These are phyloP conservation scores for Termitomyces sp. DNA, from an alignment of 768 basidiomycete genomes.

Conservation along the genomic window DNA sequence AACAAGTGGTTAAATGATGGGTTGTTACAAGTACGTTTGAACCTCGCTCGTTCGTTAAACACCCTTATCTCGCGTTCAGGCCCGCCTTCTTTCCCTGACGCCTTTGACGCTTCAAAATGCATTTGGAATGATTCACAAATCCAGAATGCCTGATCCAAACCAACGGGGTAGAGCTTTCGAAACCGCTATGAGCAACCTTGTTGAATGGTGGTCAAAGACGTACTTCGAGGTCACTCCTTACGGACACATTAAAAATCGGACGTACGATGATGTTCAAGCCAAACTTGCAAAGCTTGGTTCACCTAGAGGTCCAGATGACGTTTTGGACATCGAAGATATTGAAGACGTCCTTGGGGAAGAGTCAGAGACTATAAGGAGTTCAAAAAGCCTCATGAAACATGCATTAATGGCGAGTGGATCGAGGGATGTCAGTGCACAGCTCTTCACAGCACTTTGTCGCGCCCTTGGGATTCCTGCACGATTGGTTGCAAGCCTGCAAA, in stretches of 20 bases:
- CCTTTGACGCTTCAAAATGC: slow-evolving; percentile 77
- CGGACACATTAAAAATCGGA: slow-evolving; percentile 69
- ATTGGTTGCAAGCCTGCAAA: slow-evolving; percentile 85
- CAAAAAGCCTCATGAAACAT: slow-evolving; percentile 92
- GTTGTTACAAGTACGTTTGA: slow-evolving; percentile 68
- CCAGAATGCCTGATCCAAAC: slow-evolving; percentile 70
- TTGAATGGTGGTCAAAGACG: slow-evolving; percentile 76
- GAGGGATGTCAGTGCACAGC: slow-evolving; percentile 80
- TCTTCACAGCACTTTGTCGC: slow-evolving; percentile 88
- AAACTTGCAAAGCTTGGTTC: slow-evolving; percentile 28
- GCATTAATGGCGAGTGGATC: slow-evolving; percentile 74
- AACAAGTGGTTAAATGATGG: slow-evolving; percentile 83
- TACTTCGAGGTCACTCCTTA: slow-evolving; percentile 61
- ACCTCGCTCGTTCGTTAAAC: background rate
- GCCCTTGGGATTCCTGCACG: slow-evolving; percentile 83
- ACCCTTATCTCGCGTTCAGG: slow-evolving; percentile 39
- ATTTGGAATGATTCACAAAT: slow-evolving; percentile 77
- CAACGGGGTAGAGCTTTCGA: slow-evolving; percentile 89
- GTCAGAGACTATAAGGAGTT: slow-evolving; percentile 64
- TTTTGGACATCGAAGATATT: slow-evolving; percentile 35
- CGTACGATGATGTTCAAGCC: slow-evolving; percentile 68
- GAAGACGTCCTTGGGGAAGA: slow-evolving; percentile 46
- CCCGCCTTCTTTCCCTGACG: slow-evolving; percentile 80
- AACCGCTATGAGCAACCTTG: slow-evolving; percentile 63
- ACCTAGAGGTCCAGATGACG: slow-evolving; percentile 21